These are phyloP conservation scores for Trichoderma sp. DNA, from an alignment of 2,329 filamentous ascomycete species.

Conservation along the genomic window DNA sequence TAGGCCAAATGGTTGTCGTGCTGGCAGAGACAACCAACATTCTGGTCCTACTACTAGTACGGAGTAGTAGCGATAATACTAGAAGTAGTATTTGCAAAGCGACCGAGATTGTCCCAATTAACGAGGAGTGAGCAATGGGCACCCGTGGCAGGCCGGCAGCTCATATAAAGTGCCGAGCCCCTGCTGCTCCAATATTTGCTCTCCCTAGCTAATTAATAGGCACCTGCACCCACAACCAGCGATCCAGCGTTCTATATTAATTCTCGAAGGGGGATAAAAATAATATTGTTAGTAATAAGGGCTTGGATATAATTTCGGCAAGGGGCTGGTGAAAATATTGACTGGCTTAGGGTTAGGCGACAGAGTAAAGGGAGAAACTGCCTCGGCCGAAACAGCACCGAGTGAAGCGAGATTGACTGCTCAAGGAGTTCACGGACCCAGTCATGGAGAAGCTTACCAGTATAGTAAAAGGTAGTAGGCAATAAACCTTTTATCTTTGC, in stretches of 20 bases:
- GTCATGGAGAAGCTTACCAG: background rate
- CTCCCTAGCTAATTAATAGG: background rate
- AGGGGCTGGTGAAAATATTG: background rate
- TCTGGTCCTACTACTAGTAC: too few relatives aligned
- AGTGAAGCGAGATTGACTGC: constrained; percentile 10
- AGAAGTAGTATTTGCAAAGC: background rate
- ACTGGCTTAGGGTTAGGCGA: background rate
- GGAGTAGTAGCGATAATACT: too few relatives aligned
- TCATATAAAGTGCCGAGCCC: background rate
- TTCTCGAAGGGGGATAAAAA: background rate
- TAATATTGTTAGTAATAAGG: background rate
- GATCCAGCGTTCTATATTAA: background rate
- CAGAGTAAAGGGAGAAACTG: background rate
- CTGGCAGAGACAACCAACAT: background rate
- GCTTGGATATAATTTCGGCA: background rate
- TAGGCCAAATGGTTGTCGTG: background rate
- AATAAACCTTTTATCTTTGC: background rate
- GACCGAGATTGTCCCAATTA: background rate
- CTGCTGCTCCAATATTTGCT: background rate
- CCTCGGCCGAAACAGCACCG: background rate
- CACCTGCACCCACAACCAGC: background rate
- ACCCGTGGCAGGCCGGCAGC: background rate
- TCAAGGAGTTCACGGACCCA: background rate
- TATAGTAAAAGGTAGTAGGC: background rate
- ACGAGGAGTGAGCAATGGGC: background rate